A percentile compares a stretch with the other conserved stretches of the same genome.
Conservation (phyloP, 2,329 filamentous ascomycete genomes). For the Pseudogymnoascus sp. region DNA sequence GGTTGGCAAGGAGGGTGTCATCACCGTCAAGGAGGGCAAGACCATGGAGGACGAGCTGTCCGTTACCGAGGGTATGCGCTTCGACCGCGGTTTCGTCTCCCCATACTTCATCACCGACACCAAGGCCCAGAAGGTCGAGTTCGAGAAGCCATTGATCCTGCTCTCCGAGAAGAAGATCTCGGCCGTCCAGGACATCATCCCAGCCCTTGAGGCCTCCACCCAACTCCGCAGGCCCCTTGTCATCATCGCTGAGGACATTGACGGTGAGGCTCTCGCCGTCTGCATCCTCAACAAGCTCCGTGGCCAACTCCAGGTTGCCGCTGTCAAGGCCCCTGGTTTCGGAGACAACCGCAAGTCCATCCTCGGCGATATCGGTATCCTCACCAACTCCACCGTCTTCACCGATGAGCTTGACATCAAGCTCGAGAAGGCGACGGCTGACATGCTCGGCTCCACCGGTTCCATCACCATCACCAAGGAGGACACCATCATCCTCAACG, state of each 20-base stretch:
- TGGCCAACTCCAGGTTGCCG: conserved; percentile 96
- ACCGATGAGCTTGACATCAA: conserved; percentile 97
- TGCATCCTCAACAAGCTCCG: conserved; percentile 99
- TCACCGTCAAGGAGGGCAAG: conserved; percentile 99
- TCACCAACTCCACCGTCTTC: conserved; percentile 97
- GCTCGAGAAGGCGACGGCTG: conserved; percentile 93
- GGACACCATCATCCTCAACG: conserved; percentile 97
- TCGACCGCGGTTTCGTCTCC: conserved; percentile 97
- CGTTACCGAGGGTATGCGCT: conserved; percentile 99
- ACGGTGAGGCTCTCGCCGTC: conserved; percentile 95
- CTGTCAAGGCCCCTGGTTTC: conserved; percentile 98
- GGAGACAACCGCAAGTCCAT: conserved; percentile 99
- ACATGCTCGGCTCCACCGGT: conserved; percentile 94
- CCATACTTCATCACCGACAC: conserved; percentile 99
- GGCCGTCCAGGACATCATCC: conserved; percentile 96
- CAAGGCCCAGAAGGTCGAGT: conserved; percentile 98
- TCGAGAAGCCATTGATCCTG: conserved; percentile 97
- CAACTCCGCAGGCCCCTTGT: conserved; percentile 91
- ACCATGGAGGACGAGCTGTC: conserved; percentile 96
- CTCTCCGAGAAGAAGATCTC: conserved; percentile 99
- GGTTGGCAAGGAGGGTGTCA: conserved; percentile 99
- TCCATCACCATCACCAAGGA: conserved; percentile 99
- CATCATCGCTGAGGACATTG: conserved; percentile 98
- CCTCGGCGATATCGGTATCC: conserved; percentile 88
- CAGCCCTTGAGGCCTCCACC: conserved; percentile 93